Percentiles rank a stretch among this genome's conserved stretches.
Evolutionary conservation across 768 basidiomycete species (phyloP).

Genomic region (Hortiboletus flavorubellus): DNA sequence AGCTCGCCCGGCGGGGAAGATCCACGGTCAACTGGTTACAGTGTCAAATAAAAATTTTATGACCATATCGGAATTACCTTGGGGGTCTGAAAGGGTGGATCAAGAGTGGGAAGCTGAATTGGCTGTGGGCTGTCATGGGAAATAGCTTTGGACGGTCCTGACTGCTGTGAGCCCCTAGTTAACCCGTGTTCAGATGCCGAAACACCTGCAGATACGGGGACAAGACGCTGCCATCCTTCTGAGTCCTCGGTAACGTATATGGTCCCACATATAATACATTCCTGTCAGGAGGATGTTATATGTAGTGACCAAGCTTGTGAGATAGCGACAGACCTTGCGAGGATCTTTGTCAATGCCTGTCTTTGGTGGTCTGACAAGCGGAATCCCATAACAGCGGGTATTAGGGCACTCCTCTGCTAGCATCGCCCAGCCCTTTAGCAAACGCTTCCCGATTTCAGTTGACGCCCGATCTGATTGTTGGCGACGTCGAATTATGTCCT

Average conservation of each 20-base stretch:
- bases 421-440: conserved; percentile 86
- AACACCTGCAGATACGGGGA: conserved; percentile 26
- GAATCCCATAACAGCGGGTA: conserved; percentile 67
- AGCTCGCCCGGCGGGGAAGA: conserved; percentile 8
- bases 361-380: conserved; percentile 79
- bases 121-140: conserved; percentile 27
- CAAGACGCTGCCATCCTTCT: conserved; percentile 46
- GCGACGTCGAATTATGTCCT: conserved; percentile 62
- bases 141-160: conserved; percentile 6
- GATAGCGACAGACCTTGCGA: conserved; percentile 49
- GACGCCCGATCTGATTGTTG: conserved; percentile 82
- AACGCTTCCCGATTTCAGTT: conserved; percentile 69
- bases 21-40: conserved; percentile 21
- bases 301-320: background rate
- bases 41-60: conserved; percentile 3
- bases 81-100: conserved; percentile 27
- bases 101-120: conserved; percentile 32
- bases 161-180: conserved; percentile 1
- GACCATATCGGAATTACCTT: conserved; percentile 21
- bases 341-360: conserved; percentile 56
- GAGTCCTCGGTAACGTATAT: conserved; percentile 57
- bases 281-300: conserved; percentile 39
- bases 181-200: conserved; percentile 3
- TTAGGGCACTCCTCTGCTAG: conserved; percentile 83
- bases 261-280: conserved; percentile 75